phyloP scores from a whole-genome alignment of 441 rosid species.

The Bruguiera hainesii region DNA sequence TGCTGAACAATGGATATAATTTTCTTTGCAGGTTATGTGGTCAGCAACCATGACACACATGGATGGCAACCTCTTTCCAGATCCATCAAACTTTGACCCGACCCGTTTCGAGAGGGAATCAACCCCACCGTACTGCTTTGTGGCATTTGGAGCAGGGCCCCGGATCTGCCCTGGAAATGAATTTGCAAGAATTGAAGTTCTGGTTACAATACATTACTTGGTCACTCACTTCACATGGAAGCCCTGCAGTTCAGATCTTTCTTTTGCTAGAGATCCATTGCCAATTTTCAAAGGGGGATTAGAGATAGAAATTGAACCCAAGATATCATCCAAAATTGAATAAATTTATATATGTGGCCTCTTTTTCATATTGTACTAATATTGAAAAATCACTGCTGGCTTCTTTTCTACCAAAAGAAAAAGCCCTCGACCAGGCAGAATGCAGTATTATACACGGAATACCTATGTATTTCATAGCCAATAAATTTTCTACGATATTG shows the following conservation, averaged over 20 bases:
- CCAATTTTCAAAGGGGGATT: too few species aligned
- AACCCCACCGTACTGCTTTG: neutral
- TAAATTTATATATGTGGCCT: too few species aligned
- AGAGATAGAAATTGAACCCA: too few species aligned
- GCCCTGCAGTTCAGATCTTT: neutral
- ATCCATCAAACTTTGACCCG: constrained; percentile 27
- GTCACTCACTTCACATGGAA: constrained; percentile 30
- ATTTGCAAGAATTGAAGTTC: constrained; percentile 37
- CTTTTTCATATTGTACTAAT: too few species aligned
- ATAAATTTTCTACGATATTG: too few species aligned
- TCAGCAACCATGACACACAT: constrained; percentile 13
- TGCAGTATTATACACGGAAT: too few species aligned
- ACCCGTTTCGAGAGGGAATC: neutral
- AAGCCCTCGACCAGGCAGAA: too few species aligned
- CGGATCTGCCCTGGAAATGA: constrained; percentile 35
- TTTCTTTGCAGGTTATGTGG: neutral
- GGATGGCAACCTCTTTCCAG: constrained; percentile 30
- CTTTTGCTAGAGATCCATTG: too few species aligned
- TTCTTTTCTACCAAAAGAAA: too few species aligned
- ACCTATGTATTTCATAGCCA: too few species aligned
- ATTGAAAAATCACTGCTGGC: too few species aligned
- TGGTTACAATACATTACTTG: constrained; percentile 25
- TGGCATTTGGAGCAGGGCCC: constrained; percentile 34
- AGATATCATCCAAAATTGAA: neutral
- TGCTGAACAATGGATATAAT: neutral